phyloP scores from a whole-genome alignment of 73 alveolate species.

The Breviolum minutum region DNA sequence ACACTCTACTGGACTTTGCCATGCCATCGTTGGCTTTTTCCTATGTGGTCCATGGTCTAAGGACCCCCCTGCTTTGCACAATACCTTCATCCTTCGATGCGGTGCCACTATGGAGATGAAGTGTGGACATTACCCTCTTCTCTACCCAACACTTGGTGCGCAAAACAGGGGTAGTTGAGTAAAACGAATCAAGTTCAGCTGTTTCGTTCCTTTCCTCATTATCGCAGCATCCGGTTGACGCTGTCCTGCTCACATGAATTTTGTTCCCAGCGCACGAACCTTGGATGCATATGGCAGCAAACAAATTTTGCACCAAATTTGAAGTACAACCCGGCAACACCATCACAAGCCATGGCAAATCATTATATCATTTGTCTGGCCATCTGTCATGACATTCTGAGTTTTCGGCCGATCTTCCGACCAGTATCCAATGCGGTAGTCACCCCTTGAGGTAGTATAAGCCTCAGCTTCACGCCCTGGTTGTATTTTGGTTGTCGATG shows the following conservation, averaged over 20 bases:
- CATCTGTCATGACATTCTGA: not conserved
- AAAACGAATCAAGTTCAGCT: not conserved
- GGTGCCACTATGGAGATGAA: no score
- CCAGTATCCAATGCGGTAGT: constrained; percentile 64
- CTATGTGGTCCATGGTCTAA: not conserved
- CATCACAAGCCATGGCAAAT: no score
- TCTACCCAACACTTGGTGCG: not conserved
- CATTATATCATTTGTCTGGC: no score
- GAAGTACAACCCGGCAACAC: no score
- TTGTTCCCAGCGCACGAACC: constrained; percentile 64
- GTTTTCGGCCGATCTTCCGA: constrained; percentile 36
- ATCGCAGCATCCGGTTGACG: constrained; percentile 61
- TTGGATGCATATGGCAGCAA: not conserved
- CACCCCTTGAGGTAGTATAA: constrained; percentile 70
- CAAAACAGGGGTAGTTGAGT: not conserved
- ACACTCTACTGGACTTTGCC: not conserved
- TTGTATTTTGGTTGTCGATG: no score
- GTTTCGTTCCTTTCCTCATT: not conserved
- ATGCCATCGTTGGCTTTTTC: not conserved
- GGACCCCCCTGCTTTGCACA: not conserved
- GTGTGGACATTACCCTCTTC: no score
- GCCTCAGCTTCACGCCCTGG: not conserved
- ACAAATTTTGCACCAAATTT: not conserved
- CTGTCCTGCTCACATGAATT: constrained; percentile 61
- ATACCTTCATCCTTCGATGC: no score